These are phyloP conservation scores for Amanita muscaria DNA, from an alignment of 768 basidiomycete genomes.

Conservation along the genomic window DNA sequence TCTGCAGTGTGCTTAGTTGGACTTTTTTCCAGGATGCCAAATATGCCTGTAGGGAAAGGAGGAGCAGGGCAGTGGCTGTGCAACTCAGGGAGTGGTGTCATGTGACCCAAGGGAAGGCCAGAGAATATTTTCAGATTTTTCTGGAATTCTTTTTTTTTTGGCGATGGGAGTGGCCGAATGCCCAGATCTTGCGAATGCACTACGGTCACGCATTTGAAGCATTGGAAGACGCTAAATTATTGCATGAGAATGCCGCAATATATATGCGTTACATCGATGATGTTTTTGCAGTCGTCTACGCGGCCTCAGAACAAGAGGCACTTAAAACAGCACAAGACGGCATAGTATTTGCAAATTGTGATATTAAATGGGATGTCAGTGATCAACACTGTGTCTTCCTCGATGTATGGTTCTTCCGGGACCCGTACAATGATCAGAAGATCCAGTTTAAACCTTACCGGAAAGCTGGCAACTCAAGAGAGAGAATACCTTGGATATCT, in stretches of 20 bases:
- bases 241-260: too few species aligned
- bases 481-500: constrained; percentile 20
- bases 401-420: too few species aligned
- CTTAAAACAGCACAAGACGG: background rate
- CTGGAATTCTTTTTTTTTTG: too few species aligned
- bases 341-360: background rate
- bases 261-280: background rate
- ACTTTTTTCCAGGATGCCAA: too few species aligned
- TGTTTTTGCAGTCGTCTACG: background rate
- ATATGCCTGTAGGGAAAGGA: too few species aligned
- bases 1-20: too few species aligned
- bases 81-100: too few species aligned
- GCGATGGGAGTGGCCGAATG: background rate
- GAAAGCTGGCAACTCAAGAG: constrained; percentile 17
- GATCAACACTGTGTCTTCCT: too few species aligned
- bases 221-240: too few species aligned
- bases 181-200: background rate
- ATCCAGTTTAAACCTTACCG: constrained; percentile 9
- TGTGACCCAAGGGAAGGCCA: too few species aligned
- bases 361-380: background rate
- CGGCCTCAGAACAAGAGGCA: background rate
- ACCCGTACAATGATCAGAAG: background rate
- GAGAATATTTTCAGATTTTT: too few species aligned
- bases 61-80: too few species aligned
- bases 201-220: background rate